phyloP scores from a whole-genome alignment of 2,329 filamentous ascomycete species.

The Geosmithia putterillii region DNA sequence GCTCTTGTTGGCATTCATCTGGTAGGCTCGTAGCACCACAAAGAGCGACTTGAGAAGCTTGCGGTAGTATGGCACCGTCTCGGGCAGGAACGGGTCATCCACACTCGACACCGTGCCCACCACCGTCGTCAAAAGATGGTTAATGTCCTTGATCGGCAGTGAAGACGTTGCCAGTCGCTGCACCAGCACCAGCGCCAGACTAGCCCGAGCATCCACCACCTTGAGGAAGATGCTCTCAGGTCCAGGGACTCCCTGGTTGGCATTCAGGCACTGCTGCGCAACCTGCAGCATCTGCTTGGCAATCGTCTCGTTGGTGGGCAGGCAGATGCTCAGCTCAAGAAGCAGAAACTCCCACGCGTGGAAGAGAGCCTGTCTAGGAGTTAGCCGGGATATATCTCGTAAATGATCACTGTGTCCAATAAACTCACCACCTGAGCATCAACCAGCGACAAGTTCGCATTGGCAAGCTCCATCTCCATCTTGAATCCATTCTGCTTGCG shows the following conservation, averaged over 20 bases:
- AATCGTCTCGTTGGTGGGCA: conserved; percentile 40
- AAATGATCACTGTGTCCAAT: neutral
- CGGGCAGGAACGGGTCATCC: conserved; percentile 38
- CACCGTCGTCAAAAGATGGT: conserved; percentile 36
- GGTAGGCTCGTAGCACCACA: conserved; percentile 61
- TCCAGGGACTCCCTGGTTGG: conserved; percentile 61
- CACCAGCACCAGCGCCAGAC: conserved; percentile 70
- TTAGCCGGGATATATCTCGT: conserved; percentile 6
- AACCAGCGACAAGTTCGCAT: conserved; percentile 81
- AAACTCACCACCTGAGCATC: conserved; percentile 72
- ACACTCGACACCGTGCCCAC: conserved; percentile 40
- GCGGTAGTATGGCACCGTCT: conserved; percentile 61
- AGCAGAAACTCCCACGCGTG: conserved; percentile 83
- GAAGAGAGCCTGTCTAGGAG: conserved; percentile 51
- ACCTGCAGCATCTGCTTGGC: conserved; percentile 63
- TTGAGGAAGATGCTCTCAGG: conserved; percentile 74
- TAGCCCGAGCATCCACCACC: conserved; percentile 63
- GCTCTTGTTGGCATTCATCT: conserved; percentile 17
- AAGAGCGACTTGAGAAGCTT: conserved; percentile 76
- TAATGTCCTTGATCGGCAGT: conserved; percentile 35
- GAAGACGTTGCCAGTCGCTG: conserved; percentile 60
- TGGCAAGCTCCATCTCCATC: conserved; percentile 74
- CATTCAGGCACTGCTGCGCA: conserved; percentile 62
- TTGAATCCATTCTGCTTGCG: conserved; percentile 60
- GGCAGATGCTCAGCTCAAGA: conserved; percentile 63